Evolutionary conservation across 345 rosid genomes (phyloP), one percentile per base, ranked within the genome.

Genomic region (Dimocarpus longan): DNA sequence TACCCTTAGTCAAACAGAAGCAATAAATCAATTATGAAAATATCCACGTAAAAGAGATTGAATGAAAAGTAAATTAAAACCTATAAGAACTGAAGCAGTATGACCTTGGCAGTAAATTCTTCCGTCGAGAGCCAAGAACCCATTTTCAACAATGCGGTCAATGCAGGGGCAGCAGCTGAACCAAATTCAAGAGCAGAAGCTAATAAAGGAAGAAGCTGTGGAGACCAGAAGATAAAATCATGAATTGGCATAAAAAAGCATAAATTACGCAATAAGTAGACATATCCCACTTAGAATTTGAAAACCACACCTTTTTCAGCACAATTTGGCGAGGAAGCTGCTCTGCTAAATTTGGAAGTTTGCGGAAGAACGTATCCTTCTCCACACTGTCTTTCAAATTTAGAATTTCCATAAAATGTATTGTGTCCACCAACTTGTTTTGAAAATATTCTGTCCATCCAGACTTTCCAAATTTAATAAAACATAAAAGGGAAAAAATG

Each of bases 171-270:
- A 77, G 91, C 91, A 81, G 98, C 99, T 60, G 98, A 96, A 81
- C 99, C 98, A 91, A 89, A 96, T 88, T 96, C 98, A 83, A 96
- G 95, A 78, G 98, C 85, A 86, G 98, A 96, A 73, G 99, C 97
- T 89, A 96, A 88, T 80, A 96, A 80, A 83, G 99, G 98, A 91
- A 96, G 97, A 79, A 96, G 83, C 99, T 96, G 93, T 80, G 86
- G 37, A 80, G 85, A 82, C 66, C 86, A 85, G 79, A 79, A 75
- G 15, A 73, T 66, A 66, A 75, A 70, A 81, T 82, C 83, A 84
- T 73, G 76, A 71, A 64, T 39, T 73, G 68, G 82, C 70, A 79
- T 40, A 13, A n/a, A 68, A 79, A 80, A 52, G 39, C 26, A 75
- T 66, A 70, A 12, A 62, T 46, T 56, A 63, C 22, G 50, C 69